phyloP scores from a whole-genome alignment of 768 basidiomycete genomes.

The Stropharia rugosoannulata region DNA sequence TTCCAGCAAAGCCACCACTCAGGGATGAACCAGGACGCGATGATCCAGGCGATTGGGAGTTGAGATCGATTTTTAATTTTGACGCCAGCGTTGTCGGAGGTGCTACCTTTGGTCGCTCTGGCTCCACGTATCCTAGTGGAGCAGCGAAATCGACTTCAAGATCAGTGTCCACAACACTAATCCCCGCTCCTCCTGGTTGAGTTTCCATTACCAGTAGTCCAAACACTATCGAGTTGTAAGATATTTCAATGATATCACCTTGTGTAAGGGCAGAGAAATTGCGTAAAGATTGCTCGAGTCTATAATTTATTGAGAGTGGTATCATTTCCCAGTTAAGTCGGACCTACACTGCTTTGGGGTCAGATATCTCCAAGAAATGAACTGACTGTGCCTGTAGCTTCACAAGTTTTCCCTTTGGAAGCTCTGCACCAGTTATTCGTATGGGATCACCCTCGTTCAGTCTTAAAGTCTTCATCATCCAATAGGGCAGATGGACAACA shows the following conservation, averaged over 20 bases:
- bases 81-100: constrained; percentile 92
- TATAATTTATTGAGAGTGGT: constrained; percentile 26
- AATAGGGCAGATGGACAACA: constrained; percentile 91
- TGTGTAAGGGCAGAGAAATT: constrained; percentile 92
- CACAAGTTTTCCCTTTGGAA: constrained; percentile 92
- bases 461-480: constrained; percentile 99
- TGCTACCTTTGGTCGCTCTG: constrained; percentile 79
- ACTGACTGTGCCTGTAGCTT: constrained; percentile 96
- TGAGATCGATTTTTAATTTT: constrained; percentile 92
- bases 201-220: constrained; percentile 96
- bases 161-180: constrained; percentile 91
- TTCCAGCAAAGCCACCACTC: constrained; percentile 62
- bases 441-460: constrained; percentile 95
- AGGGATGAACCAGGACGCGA: constrained; percentile 78
- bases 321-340: neutral
- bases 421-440: constrained; percentile 82
- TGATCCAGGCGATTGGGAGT: constrained; percentile 83
- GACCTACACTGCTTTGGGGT: constrained; percentile 95
- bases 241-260: constrained; percentile 97
- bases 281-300: constrained; percentile 91
- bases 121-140: constrained; percentile 93
- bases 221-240: constrained; percentile 95
- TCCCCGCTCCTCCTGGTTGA: constrained; percentile 82
- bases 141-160: constrained; percentile 97
- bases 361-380: constrained; percentile 95